Conservation (phyloP, 2,329 filamentous ascomycete genomes). For the Neonectria neomacrospora region DNA sequence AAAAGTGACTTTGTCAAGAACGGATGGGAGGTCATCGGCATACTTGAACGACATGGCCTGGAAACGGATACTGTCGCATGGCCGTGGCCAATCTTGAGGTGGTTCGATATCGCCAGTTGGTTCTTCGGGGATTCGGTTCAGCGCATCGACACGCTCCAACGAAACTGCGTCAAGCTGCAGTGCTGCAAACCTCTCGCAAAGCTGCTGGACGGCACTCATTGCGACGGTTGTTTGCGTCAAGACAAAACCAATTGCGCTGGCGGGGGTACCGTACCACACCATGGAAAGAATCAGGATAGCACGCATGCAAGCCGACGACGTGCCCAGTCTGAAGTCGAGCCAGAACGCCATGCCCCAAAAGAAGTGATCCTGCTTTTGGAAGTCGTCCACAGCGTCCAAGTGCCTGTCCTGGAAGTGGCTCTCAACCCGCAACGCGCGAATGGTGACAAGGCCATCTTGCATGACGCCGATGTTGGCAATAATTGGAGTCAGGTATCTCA, state of each 20-base stretch:
- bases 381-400: conserved; percentile 83
- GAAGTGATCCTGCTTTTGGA: conserved; percentile 96
- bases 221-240: conserved; percentile 64
- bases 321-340: conserved; percentile 79
- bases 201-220: conserved; percentile 54
- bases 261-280: conserved; percentile 77
- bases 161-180: conserved; percentile 94
- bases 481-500: conserved; percentile 87
- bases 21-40: conserved; percentile 79
- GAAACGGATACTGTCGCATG: conserved; percentile 78
- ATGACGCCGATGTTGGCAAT: conserved; percentile 94
- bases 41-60: conserved; percentile 83
- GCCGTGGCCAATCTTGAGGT: conserved; percentile 80
- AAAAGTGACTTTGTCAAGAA: conserved; percentile 75
- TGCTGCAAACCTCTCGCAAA: conserved; percentile 84
- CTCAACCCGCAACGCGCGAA: conserved; percentile 84
- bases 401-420: conserved; percentile 82
- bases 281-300: conserved; percentile 80
- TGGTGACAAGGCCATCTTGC: conserved; percentile 85
- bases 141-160: conserved; percentile 85
- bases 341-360: conserved; percentile 91
- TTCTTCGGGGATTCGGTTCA: conserved; percentile 83
- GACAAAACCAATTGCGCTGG: conserved; percentile 86
- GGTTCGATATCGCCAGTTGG: conserved; percentile 73
- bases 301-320: conserved; percentile 74